Evolutionary conservation across 176 grass and related monocot genomes (phyloP).

Genomic region (Thalia dealbata): DNA sequence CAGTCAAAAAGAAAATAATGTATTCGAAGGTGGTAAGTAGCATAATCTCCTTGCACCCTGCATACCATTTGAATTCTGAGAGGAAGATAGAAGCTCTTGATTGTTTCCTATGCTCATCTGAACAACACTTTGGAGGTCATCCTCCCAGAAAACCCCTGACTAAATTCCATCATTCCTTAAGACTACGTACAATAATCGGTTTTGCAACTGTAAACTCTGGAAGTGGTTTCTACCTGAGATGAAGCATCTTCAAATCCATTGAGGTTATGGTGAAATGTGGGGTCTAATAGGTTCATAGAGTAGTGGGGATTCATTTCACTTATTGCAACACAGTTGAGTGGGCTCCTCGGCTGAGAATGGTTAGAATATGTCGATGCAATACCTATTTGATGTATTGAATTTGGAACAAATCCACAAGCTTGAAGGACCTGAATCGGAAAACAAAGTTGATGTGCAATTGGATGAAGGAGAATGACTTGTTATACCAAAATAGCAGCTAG

Average conservation of each 20-base stretch:
- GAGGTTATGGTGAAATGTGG: slow-evolving; percentile 25
- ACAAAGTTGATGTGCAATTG: slow-evolving; percentile 3
- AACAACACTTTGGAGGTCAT: slow-evolving; percentile 21
- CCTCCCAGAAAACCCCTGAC: slow-evolving; percentile 16
- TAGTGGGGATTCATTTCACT: slow-evolving; percentile 45
- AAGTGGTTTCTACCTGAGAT: slow-evolving; percentile 55
- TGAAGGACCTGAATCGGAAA: slow-evolving; percentile 58
- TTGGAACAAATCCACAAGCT: slow-evolving; percentile 39
- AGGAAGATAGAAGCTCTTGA: background rate
- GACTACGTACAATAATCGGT: background rate
- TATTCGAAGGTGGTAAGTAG: background rate
- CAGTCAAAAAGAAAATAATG: background rate
- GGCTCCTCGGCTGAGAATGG: slow-evolving; percentile 43
- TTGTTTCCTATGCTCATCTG: slow-evolving; percentile 10
- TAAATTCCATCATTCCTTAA: background rate
- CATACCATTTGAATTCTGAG: background rate
- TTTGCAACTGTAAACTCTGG: background rate
- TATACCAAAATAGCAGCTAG: background rate
- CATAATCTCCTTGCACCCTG: background rate
- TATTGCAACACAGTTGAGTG: slow-evolving; percentile 36
- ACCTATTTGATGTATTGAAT: slow-evolving; percentile 56
- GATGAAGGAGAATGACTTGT: background rate
- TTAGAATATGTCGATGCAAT: slow-evolving; percentile 41
- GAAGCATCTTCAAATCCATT: slow-evolving; percentile 35
- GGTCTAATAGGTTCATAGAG: slow-evolving; percentile 43